Conservation (phyloP, 176 grass and related monocot species). For the Thalia dealbata region DNA sequence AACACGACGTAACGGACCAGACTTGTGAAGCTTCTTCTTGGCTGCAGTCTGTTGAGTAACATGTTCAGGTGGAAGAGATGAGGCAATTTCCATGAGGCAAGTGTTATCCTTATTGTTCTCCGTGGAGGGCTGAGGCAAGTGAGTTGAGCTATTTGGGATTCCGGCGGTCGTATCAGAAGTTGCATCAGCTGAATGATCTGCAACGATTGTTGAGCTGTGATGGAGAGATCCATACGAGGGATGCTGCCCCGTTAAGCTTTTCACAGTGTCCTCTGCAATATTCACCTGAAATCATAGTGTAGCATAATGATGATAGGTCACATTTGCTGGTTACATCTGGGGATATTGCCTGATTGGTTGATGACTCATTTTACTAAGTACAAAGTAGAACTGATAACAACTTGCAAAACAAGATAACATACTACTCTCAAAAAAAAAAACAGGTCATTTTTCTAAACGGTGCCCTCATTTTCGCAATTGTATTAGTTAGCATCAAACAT, state of each 20-base stretch:
- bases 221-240: slow-evolving; percentile 14
- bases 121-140: not conserved
- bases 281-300: slow-evolving; percentile 46
- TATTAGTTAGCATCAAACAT: not conserved
- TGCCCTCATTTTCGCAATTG: too few species aligned
- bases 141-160: slow-evolving; percentile 19
- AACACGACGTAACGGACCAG: slow-evolving; percentile 24
- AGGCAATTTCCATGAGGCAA: not conserved
- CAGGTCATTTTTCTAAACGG: too few species aligned
- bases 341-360: not conserved
- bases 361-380: not conserved
- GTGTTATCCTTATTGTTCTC: not conserved
- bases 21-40: slow-evolving; percentile 25
- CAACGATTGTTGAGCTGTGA: slow-evolving; percentile 48
- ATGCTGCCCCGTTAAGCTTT: slow-evolving; percentile 25
- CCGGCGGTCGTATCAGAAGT: slow-evolving; percentile 14
- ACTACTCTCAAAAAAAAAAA: too few species aligned
- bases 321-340: not conserved
- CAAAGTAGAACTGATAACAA: not conserved
- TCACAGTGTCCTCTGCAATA: slow-evolving; percentile 59
- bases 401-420: not conserved
- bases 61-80: not conserved
- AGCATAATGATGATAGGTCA: not conserved
- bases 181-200: slow-evolving; percentile 15
- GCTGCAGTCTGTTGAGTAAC: slow-evolving; percentile 14